phyloP scores from a whole-genome alignment of 345 rosid genomes.

The Euphorbia pulcherrima region DNA sequence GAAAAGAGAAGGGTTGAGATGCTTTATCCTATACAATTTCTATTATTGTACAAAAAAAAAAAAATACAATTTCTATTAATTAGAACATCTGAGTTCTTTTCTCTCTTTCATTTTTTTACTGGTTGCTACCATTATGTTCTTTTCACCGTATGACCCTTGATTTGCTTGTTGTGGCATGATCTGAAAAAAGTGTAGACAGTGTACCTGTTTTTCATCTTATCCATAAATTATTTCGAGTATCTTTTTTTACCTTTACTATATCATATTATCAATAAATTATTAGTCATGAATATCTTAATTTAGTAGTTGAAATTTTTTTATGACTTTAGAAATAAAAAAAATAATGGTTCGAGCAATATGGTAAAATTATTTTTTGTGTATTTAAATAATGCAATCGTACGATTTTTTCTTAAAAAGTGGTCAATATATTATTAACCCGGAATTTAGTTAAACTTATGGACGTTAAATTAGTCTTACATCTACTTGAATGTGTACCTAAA shows the following conservation, averaged over 20 bases:
- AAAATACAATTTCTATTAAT: too few species aligned
- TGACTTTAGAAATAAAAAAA: too few species aligned
- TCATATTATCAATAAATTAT: slow-evolving; percentile 8
- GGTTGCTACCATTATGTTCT: slow-evolving; percentile 2
- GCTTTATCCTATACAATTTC: too few species aligned
- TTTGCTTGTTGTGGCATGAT: neutral
- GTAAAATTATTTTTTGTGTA: too few species aligned
- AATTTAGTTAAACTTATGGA: neutral
- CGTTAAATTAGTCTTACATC: slow-evolving; percentile 6
- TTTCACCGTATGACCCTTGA: neutral
- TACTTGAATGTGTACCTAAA: slow-evolving; percentile 3
- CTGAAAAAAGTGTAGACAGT: neutral
- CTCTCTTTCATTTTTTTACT: slow-evolving; percentile 8
- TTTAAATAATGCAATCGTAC: too few species aligned
- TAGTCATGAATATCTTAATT: slow-evolving; percentile 8
- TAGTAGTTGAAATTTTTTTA: too few species aligned
- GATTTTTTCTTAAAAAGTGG: too few species aligned
- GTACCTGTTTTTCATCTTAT: neutral
- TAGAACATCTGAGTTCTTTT: neutral
- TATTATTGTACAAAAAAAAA: too few species aligned
- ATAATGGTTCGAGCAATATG: too few species aligned
- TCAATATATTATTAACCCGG: slow-evolving; percentile 15
- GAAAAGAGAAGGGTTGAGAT: too few species aligned
- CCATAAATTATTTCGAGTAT: neutral
- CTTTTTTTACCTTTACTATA: neutral